Percentiles rank a stretch among this genome's conserved stretches.
Conservation (phyloP, 768 basidiomycete species). For the Leccinum truebloodii region DNA sequence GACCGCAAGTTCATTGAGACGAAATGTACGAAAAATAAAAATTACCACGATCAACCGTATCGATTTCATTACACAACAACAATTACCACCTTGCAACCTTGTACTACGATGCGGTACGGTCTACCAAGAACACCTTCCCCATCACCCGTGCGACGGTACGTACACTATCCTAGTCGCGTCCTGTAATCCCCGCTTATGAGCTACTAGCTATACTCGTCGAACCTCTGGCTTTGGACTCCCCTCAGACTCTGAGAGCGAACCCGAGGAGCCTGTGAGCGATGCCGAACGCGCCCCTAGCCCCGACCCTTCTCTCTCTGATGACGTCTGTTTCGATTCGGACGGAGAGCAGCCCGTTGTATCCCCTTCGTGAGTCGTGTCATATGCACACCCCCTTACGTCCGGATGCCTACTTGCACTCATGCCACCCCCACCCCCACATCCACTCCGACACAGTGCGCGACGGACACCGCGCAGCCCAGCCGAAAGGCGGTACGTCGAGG, state of each 20-base stretch:
- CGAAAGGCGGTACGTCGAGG: conserved; percentile 41
- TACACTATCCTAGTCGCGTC: conserved; percentile 9
- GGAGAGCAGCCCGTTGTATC: conserved; percentile 36
- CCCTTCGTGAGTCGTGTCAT: conserved; percentile 35
- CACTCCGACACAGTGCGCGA: conserved; percentile 15
- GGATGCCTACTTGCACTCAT: not conserved
- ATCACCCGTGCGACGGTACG: conserved; percentile 46
- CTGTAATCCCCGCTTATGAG: not conserved
- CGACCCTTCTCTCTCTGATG: conserved; percentile 40
- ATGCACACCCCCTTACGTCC: not conserved
- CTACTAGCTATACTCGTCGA: conserved; percentile 28
- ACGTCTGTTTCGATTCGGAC: conserved; percentile 46
- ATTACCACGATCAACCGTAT: not conserved
- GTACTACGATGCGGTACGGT: conserved; percentile 49
- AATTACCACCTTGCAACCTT: not conserved
- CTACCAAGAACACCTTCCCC: conserved; percentile 53
- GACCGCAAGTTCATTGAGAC: not conserved
- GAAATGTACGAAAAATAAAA: not conserved
- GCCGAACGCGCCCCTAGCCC: conserved; percentile 34
- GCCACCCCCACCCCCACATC: not conserved
- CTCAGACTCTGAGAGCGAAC: conserved; percentile 45
- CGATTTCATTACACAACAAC: conserved; percentile 6
- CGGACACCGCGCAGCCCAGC: conserved; percentile 27
- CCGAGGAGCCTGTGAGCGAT: conserved; percentile 38
- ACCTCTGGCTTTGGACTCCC: conserved; percentile 57